Evolutionary conservation across 495 filamentous ascomycete species (phyloP).

Genomic region (Alectoria sarmentosa): DNA sequence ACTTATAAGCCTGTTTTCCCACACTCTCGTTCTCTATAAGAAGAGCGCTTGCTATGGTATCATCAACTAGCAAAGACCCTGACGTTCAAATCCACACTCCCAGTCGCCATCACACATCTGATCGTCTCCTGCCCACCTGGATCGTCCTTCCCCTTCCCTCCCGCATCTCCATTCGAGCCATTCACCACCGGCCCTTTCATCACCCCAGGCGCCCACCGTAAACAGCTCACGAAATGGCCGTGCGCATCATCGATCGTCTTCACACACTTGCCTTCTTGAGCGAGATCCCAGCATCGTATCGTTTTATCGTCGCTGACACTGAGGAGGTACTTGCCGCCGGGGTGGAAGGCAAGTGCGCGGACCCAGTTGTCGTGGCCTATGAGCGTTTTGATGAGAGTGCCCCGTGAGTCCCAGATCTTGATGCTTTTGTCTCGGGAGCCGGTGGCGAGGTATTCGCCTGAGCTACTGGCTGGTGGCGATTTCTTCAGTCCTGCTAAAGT

Average conservation of each 20-base stretch:
- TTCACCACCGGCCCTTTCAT: constrained; percentile 47
- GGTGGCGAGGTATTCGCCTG: constrained; percentile 86
- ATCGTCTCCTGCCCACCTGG: constrained; percentile 39
- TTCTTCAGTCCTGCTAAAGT: constrained; percentile 79
- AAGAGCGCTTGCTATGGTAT: constrained; percentile 13
- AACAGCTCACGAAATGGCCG: constrained; percentile 77
- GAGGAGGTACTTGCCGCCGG: constrained; percentile 86
- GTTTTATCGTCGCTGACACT: constrained; percentile 87
- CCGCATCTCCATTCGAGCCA: constrained; percentile 42
- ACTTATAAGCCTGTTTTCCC: background rate
- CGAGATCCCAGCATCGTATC: constrained; percentile 89
- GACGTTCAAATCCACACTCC: constrained; percentile 57
- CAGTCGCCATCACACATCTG: constrained; percentile 57
- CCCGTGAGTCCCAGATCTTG: constrained; percentile 80
- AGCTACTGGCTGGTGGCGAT: constrained; percentile 61
- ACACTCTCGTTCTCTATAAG: background rate
- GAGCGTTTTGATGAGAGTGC: constrained; percentile 80
- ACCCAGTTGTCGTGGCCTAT: constrained; percentile 97
- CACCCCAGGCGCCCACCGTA: constrained; percentile 86
- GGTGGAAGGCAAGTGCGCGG: constrained; percentile 79
- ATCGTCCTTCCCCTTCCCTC: constrained; percentile 30
- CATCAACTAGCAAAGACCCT: constrained; percentile 44
- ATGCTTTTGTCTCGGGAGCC: constrained; percentile 89
- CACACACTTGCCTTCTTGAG: constrained; percentile 84
- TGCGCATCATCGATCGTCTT: constrained; percentile 75